phyloP scores from a whole-genome alignment of 1,284 basidiomycete species.

The Boletus mariae region DNA sequence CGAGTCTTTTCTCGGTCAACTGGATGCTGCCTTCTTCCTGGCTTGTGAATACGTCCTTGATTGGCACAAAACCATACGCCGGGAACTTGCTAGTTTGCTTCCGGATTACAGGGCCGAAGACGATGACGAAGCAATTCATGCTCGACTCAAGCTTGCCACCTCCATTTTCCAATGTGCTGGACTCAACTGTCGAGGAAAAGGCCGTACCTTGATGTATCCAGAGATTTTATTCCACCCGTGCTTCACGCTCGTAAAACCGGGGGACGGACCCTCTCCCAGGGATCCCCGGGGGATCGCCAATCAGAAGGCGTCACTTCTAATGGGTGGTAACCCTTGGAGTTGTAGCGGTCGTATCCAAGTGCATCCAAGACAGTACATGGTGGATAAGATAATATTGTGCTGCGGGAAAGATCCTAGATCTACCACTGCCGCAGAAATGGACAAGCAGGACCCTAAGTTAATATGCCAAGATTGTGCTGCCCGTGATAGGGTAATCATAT shows the following conservation, averaged over 20 bases:
- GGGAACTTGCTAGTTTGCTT: constrained; percentile 29
- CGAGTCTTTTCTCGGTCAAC: constrained; percentile 14
- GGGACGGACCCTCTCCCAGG: constrained; percentile 11
- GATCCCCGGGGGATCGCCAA: constrained; percentile 23
- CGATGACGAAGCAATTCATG: constrained; percentile 17
- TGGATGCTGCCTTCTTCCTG: constrained; percentile 15
- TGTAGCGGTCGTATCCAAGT: constrained; percentile 24
- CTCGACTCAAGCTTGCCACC: constrained; percentile 28
- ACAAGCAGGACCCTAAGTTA: constrained; percentile 17
- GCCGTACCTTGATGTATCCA: constrained; percentile 22
- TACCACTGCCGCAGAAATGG: constrained; percentile 29
- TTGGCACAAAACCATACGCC: constrained; percentile 26
- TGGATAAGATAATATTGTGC: constrained; percentile 17
- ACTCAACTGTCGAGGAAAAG: constrained; percentile 16
- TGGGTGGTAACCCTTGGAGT: constrained; percentile 34
- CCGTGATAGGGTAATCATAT: constrained; percentile 4
- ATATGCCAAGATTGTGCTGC: constrained; percentile 18
- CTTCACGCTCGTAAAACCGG: constrained; percentile 18
- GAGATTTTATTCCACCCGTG: constrained; percentile 32
- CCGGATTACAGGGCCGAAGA: constrained; percentile 19
- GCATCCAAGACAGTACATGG: constrained; percentile 20
- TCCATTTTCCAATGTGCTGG: constrained; percentile 28
- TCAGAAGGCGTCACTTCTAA: constrained; percentile 21
- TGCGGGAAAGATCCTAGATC: constrained; percentile 26
- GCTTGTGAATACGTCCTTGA: constrained; percentile 16